Evolutionary conservation across 768 basidiomycete genomes (phyloP).

Genomic region (Macrolepiota fuliginosa): DNA sequence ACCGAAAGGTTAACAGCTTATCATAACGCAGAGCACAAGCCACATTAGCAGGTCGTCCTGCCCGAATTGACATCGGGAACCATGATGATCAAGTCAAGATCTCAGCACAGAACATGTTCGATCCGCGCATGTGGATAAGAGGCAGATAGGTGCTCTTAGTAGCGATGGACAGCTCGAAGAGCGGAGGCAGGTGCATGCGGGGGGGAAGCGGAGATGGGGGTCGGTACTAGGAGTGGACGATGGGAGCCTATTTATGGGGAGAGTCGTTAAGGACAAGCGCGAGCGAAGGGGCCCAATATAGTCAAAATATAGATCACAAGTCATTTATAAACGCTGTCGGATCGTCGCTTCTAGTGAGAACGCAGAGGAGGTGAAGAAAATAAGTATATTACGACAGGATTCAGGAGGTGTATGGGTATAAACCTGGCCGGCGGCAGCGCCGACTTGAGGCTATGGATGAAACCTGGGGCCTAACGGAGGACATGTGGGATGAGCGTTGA

Average conservation of each 20-base stretch:
- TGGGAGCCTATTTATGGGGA: not conserved
- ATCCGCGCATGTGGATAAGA: not conserved
- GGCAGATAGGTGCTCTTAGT: not conserved
- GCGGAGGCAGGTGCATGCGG: not conserved
- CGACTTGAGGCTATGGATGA: not conserved
- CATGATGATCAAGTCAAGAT: not conserved
- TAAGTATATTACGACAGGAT: not conserved
- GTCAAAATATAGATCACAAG: not conserved
- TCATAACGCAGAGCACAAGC: not conserved
- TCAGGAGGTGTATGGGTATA: not conserved
- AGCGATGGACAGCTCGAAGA: not conserved
- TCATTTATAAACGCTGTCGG: not conserved
- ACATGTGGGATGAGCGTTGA: not conserved
- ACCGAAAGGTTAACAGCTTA: not conserved
- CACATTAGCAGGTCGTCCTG: not conserved
- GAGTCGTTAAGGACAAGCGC: not conserved
- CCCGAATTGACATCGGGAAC: not conserved
- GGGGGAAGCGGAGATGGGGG: not conserved
- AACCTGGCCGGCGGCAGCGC: no score
- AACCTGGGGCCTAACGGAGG: not conserved
- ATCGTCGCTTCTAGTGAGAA: not conserved
- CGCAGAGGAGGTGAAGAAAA: not conserved
- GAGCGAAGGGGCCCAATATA: not conserved
- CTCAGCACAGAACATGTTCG: not conserved
- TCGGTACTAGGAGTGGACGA: not conserved